Conservation (phyloP, 805 yeast genomes). For the Komagataella mondaviorum region DNA sequence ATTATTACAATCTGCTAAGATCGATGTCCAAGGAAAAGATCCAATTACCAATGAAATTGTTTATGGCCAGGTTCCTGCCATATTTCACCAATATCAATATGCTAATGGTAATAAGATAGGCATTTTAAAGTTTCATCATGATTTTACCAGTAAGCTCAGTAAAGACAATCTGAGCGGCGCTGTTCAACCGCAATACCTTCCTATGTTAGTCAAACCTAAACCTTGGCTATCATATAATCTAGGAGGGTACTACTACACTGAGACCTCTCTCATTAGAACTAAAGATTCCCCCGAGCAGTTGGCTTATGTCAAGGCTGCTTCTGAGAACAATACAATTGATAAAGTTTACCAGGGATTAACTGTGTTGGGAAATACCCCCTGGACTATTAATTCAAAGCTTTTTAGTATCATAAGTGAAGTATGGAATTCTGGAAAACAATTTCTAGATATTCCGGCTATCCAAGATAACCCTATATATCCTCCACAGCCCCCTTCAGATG, state of each 20-base stretch:
- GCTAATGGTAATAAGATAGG: slow-evolving; percentile 72
- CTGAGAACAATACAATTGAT: slow-evolving; percentile 50
- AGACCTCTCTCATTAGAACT: slow-evolving; percentile 54
- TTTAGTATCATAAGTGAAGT: slow-evolving; percentile 57
- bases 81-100: slow-evolving; percentile 79
- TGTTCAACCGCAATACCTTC: slow-evolving; percentile 76
- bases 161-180: slow-evolving; percentile 51
- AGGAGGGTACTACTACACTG: slow-evolving; percentile 74
- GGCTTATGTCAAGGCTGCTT: slow-evolving; percentile 81
- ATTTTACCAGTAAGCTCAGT: slow-evolving; percentile 51
- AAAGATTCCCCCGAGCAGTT: slow-evolving; percentile 80
- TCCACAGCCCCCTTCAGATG: slow-evolving; percentile 40
- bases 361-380: slow-evolving; percentile 75
- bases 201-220: slow-evolving; percentile 86
- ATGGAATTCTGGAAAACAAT: slow-evolving; percentile 78
- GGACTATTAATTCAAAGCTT: slow-evolving; percentile 77
- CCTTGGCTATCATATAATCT: slow-evolving; percentile 74
- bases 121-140: slow-evolving; percentile 61
- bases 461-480: slow-evolving; percentile 28
- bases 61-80: slow-evolving; percentile 77
- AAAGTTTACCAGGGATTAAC: slow-evolving; percentile 70
- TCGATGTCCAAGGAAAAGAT: slow-evolving; percentile 67
- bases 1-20: slow-evolving; percentile 70
- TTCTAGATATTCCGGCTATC: slow-evolving; percentile 62
- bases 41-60: slow-evolving; percentile 61